A percentile compares a stretch with the other conserved stretches of the same genome.
phyloP scores from a whole-genome alignment of 2,329 filamentous ascomycete species.

The Nannizziopsis arthrosporioides region DNA sequence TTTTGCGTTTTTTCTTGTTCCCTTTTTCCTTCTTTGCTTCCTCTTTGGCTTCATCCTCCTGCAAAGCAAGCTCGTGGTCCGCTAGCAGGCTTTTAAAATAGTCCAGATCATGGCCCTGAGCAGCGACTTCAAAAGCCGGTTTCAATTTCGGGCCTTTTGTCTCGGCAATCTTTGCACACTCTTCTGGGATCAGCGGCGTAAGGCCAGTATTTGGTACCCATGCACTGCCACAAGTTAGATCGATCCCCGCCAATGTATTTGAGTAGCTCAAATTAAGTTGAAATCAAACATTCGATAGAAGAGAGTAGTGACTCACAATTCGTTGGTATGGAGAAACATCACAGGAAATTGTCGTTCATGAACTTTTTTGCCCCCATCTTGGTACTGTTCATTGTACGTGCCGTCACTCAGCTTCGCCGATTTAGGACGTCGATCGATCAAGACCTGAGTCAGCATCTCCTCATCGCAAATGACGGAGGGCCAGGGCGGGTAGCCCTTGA shows the following conservation, averaged over 20 bases:
- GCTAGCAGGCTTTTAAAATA: slow-evolving; percentile 72
- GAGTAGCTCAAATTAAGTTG: neutral
- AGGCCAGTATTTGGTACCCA: slow-evolving; percentile 85
- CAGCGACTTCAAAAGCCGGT: slow-evolving; percentile 67
- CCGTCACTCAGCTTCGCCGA: slow-evolving; percentile 73
- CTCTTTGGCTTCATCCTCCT: slow-evolving; percentile 50
- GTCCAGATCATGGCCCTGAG: slow-evolving; percentile 62
- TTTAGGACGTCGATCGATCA: slow-evolving; percentile 69
- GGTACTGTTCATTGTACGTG: slow-evolving; percentile 74
- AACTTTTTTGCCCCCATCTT: slow-evolving; percentile 74
- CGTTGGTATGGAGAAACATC: slow-evolving; percentile 90
- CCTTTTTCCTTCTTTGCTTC: slow-evolving; percentile 52
- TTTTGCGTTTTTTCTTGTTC: slow-evolving; percentile 41
- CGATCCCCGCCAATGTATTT: neutral
- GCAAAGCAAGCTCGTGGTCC: slow-evolving; percentile 45
- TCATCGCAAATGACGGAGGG: slow-evolving; percentile 90
- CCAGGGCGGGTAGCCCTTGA: slow-evolving; percentile 93
- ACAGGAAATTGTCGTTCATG: slow-evolving; percentile 81
- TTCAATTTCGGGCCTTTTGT: slow-evolving; percentile 72
- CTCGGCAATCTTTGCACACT: slow-evolving; percentile 55
- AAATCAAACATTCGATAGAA: slow-evolving; percentile 2
- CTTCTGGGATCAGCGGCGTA: slow-evolving; percentile 61
- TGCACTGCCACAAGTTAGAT: slow-evolving; percentile 45
- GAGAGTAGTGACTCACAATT: slow-evolving; percentile 63
- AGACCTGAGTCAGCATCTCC: slow-evolving; percentile 71